These are phyloP conservation scores for Tylopilus subfusipes DNA, from an alignment of 768 basidiomycete species.

Conservation along the genomic window DNA sequence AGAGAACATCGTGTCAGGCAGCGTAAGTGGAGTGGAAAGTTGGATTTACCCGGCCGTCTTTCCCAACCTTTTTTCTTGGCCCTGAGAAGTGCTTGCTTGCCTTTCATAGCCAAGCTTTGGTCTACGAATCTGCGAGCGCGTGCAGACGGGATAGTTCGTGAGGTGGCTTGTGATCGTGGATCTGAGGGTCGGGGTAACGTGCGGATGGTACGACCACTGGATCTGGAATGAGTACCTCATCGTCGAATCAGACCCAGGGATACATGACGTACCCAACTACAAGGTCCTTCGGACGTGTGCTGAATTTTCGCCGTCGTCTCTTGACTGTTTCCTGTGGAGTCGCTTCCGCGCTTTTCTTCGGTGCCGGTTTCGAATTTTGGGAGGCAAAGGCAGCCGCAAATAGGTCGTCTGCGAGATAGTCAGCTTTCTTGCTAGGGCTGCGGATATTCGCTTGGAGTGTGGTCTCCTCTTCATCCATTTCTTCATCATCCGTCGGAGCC, in stretches of 20 bases:
- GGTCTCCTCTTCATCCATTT: constrained; percentile 10
- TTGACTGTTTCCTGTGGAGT: constrained; percentile 21
- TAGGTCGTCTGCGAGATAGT: constrained; percentile 65
- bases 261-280: constrained; percentile 47
- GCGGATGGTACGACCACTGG: constrained; percentile 53
- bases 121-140: constrained; percentile 52
- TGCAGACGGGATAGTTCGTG: constrained; percentile 45
- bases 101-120: constrained; percentile 47
- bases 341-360: constrained; percentile 22
- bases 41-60: constrained; percentile 50
- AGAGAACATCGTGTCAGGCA: neutral
- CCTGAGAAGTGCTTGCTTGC: constrained; percentile 26
- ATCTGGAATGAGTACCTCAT: constrained; percentile 4
- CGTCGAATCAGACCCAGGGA: neutral
- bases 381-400: constrained; percentile 55
- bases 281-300: constrained; percentile 43
- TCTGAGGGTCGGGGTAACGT: constrained; percentile 36
- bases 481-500: constrained; percentile 18
- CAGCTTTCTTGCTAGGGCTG: constrained; percentile 33
- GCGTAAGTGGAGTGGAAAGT: neutral
- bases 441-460: neutral
- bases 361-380: constrained; percentile 11
- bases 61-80: constrained; percentile 52
- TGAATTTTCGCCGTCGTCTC: constrained; percentile 34
- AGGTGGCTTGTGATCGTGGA: constrained; percentile 33